phyloP scores from a whole-genome alignment of 2,329 filamentous ascomycete genomes.

The Whalleya microplaca region DNA sequence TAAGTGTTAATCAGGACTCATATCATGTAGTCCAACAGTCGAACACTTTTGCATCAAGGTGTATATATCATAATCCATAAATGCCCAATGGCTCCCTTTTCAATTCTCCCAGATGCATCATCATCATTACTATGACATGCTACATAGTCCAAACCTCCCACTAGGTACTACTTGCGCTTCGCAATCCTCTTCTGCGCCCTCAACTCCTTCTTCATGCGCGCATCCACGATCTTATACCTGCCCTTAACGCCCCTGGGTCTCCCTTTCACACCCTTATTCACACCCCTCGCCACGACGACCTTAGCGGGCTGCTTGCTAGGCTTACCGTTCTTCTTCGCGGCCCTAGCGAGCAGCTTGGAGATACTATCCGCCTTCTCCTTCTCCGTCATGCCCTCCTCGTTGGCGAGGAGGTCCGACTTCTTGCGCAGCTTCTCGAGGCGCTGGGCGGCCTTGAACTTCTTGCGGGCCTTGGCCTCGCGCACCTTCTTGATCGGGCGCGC shows the following conservation, averaged over 20 bases:
- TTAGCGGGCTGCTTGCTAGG: constrained; percentile 65
- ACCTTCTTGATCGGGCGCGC: constrained; percentile 99
- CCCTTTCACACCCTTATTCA: constrained; percentile 83
- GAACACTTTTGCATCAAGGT: too few species aligned
- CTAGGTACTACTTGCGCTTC: constrained; percentile 77
- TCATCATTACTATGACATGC: not conserved
- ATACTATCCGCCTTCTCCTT: constrained; percentile 93
- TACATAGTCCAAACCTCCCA: too few species aligned
- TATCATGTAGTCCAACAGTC: too few species aligned
- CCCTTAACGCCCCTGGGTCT: constrained; percentile 92
- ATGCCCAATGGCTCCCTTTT: too few species aligned
- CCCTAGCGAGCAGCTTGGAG: constrained; percentile 77
- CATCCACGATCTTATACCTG: constrained; percentile 95
- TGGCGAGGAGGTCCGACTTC: constrained; percentile 88
- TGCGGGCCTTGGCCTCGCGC: constrained; percentile 90
- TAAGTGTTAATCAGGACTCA: too few species aligned
- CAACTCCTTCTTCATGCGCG: constrained; percentile 95
- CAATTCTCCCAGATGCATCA: too few species aligned
- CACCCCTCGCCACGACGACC: constrained; percentile 84
- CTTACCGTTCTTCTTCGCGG: constrained; percentile 84
- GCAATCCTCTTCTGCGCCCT: constrained; percentile 77
- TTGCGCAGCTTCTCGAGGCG: constrained; percentile 92
- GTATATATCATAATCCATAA: too few species aligned
- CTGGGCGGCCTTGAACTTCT: constrained; percentile 95
- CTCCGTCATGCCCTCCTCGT: constrained; percentile 91